Evolutionary conservation across 176 grass and related monocot species (phyloP), one percentile per base, ranked within the genome.

Genomic region (Calamus simplicifolius): DNA sequence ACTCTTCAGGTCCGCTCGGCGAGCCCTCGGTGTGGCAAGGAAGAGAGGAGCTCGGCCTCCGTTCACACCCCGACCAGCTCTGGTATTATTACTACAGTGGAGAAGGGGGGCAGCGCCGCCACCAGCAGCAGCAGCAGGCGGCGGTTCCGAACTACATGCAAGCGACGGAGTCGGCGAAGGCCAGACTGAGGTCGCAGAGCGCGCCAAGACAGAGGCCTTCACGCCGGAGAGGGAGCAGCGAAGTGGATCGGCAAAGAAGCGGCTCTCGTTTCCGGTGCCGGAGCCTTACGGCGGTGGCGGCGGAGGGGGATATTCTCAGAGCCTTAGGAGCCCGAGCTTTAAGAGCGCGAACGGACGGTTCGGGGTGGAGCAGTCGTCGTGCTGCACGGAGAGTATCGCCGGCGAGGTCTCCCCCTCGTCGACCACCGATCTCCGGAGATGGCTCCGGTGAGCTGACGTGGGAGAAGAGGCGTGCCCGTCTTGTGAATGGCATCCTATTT

Each of bases 121-220:
- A 81, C 64, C 76, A 71, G n/a, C 35, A 17, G 16, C 63, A 2
- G 35, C 35, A 43, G 35, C 35, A 43, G 35, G 35, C 35, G 35
- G 72, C 58, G 18, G 59, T 97, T 66, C 92, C 92, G 1, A 97
- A 85, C 68, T 97, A 97, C 83, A 97, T 97, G 92, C 75, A 77
- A 10, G 87, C 92, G 49, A 97, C 92, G 50, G 92, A 91, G 81
- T 97, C 92, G 16, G 87, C 92, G 0, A 97, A 85, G 77, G 92
- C 92, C 26, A 73, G 92, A 0, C 61, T 78, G 8, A 76, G 92
- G 50, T 88, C 87, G 3, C 87, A 88, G 62, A 97, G 92, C 63
- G 92, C 92, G 60, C 87, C 92, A 0, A 56, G 92, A n/a, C 92
- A 91, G 67, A 78, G 87, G 0, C 87, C 87, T 0, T 78, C 81